Evolutionary conservation across 306 rosid genomes (phyloP), one percentile per base, ranked within the genome.

Genomic region (Urtica urens): DNA sequence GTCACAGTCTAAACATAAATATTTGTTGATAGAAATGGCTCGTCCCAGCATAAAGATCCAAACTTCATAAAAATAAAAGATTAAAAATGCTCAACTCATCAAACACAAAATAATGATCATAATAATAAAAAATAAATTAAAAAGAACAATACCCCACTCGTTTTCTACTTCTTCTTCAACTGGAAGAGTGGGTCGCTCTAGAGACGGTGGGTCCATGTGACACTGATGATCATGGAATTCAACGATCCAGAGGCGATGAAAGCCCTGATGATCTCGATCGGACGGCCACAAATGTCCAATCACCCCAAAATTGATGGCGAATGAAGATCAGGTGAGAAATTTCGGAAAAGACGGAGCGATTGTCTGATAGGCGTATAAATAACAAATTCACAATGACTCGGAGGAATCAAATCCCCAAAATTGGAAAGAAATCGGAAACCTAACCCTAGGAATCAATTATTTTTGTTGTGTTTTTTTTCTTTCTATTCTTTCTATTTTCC

Each of bases 181-280:
- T 11, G 79, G 59, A 69, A 75, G 67, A 49, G 66, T 54, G 62
- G 72, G 60, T 57, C 30, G 83, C 65, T 76, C 47, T 47, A 83
- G 58, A 57, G 81, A 78, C n/a, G n/a, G n/a, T 15, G 77, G 83
- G 61, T 92, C 94, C 96, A 87, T 87, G 23, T 70, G 26, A 72
- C 61, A 71, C 72, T 58, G 80, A 75, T 21, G 87, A 87, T 67
- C 94, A 87, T 87, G 86, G 95, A 85, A 77, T 72, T 76, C 68
- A 70, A 21, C 46, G 41, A 57, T 23, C 55, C 56, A 55, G 50
- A 87, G 97, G 86, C 94, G 70, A 69, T 57, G 34, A n/a, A 69
- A 79, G 85, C 90, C 95, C 94, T 66, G 35, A 35, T 23, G 17
- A 58, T 60, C 46, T 58, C 52, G 46, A 52, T 50, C 51, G 16